A percentile compares a stretch with the other conserved stretches of the same genome.
Conservation (phyloP, 1,284 basidiomycete genomes). For the Boletus sp. region DNA sequence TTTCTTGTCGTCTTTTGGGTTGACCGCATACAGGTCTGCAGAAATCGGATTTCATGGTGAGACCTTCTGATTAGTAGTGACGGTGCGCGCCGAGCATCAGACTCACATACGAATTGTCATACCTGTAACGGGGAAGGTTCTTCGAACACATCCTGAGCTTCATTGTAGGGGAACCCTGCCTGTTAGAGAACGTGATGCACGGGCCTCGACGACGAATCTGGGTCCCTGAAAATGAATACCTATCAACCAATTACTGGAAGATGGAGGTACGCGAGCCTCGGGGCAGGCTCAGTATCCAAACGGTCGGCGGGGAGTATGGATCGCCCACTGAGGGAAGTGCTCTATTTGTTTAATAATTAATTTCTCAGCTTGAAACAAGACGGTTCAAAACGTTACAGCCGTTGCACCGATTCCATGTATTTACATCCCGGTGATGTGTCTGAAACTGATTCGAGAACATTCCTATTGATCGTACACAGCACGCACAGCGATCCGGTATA, state of each 20-base stretch:
- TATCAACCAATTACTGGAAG: slow-evolving; percentile 6
- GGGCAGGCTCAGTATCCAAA: background rate
- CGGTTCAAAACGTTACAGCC: background rate
- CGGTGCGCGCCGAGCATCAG: background rate
- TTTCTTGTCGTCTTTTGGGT: background rate
- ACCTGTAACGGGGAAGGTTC: slow-evolving; percentile 2
- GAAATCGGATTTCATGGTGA: slow-evolving; percentile 12
- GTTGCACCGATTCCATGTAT: slow-evolving; percentile 1
- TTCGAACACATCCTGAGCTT: background rate
- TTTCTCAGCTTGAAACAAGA: background rate
- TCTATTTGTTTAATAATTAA: slow-evolving; percentile 12
- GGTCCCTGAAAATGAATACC: slow-evolving; percentile 8
- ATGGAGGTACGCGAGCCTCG: slow-evolving; percentile 1
- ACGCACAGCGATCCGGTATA: background rate
- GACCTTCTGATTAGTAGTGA: background rate
- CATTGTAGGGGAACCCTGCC: slow-evolving; percentile 11
- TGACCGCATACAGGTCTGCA: slow-evolving; percentile 5
- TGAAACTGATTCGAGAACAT: slow-evolving; percentile 7
- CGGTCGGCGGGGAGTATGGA: background rate
- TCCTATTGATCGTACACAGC: slow-evolving; percentile 21
- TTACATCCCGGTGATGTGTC: slow-evolving; percentile 3
- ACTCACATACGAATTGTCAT: background rate
- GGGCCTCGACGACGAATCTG: slow-evolving; percentile 8
- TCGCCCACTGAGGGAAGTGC: background rate
- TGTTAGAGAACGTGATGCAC: slow-evolving; percentile 6